phyloP scores from a whole-genome alignment of 345 rosid genomes.

The Murraya koenigii region DNA sequence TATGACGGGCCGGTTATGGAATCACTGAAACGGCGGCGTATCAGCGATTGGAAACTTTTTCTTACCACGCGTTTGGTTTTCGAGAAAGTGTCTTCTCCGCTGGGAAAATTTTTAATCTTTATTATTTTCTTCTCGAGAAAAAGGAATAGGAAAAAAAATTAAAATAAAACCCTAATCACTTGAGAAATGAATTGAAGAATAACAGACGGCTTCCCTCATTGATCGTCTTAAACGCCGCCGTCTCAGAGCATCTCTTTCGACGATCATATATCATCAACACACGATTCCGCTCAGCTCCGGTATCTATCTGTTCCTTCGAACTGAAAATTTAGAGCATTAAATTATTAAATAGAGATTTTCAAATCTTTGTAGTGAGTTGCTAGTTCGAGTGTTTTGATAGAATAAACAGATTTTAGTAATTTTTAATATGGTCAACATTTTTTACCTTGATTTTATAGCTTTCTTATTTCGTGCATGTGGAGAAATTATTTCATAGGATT shows the following conservation, averaged over 20 bases:
- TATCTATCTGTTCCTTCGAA: not conserved
- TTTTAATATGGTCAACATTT: not conserved
- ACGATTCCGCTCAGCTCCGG: not conserved
- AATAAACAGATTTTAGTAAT: not conserved
- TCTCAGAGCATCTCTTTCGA: conserved; percentile 11
- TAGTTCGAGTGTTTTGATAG: not conserved
- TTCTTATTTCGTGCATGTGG: conserved; percentile 3
- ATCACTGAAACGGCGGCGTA: not conserved
- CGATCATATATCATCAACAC: conserved; percentile 7
- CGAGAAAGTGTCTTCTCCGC: conserved; percentile 41
- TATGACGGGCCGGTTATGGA: conserved; percentile 9
- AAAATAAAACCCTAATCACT: conserved; percentile 28
- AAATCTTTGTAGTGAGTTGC: not conserved
- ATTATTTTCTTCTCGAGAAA: conserved; percentile 16
- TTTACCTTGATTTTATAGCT: not conserved
- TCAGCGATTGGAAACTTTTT: conserved; percentile 16
- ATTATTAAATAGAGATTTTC: not conserved
- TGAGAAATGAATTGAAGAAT: conserved; percentile 12
- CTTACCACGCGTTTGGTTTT: conserved; percentile 38
- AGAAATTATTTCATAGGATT: not conserved
- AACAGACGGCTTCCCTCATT: not conserved
- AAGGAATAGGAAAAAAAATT: conserved; percentile 9
- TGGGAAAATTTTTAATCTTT: conserved; percentile 32
- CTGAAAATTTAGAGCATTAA: not conserved
- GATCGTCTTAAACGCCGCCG: not conserved